phyloP scores from a whole-genome alignment of 1,284 basidiomycete species.

The Naganishia sp. region DNA sequence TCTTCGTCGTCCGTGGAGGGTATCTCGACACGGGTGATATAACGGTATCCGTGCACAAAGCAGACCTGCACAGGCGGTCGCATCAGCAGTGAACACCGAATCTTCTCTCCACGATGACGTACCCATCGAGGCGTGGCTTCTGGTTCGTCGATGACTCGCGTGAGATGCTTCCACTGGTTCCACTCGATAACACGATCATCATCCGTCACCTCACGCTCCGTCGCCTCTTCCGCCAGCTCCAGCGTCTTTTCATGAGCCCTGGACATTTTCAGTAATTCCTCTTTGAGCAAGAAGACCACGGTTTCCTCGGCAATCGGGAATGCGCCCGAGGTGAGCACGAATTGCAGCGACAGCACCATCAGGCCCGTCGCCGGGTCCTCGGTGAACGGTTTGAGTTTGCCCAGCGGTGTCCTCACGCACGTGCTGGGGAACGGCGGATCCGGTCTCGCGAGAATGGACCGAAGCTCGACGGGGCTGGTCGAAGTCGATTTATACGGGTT shows the following conservation, averaged over 20 bases:
- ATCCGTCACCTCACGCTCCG: not conserved
- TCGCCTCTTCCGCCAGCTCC: not conserved
- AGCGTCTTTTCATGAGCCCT: constrained; percentile 52
- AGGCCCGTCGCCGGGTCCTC: constrained; percentile 48
- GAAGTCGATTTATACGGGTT: constrained; percentile 1
- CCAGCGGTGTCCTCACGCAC: constrained; percentile 35
- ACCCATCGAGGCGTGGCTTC: constrained; percentile 45
- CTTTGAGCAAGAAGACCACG: constrained; percentile 56
- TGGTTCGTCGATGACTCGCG: constrained; percentile 40
- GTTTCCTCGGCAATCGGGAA: constrained; percentile 30
- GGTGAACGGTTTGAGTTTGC: constrained; percentile 45
- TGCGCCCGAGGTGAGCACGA: constrained; percentile 5
- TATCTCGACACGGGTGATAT: constrained; percentile 36
- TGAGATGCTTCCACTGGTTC: constrained; percentile 47
- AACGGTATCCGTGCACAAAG: constrained; percentile 52
- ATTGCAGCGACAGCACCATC: constrained; percentile 40
- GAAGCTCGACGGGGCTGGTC: constrained; percentile 25
- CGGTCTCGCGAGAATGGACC: constrained; percentile 47
- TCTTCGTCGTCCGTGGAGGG: constrained; percentile 20
- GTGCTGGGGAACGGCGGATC: constrained; percentile 49
- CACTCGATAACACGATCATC: constrained; percentile 35
- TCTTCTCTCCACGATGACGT: not conserved
- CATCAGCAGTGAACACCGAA: not conserved
- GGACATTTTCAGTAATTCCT: constrained; percentile 55
- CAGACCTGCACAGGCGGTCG: constrained; percentile 41